A percentile compares a stretch with the other conserved stretches of the same genome.
These are phyloP conservation scores for Sungouiozyma intestinalis DNA, from an alignment of 805 yeast genomes.

Conservation along the genomic window DNA sequence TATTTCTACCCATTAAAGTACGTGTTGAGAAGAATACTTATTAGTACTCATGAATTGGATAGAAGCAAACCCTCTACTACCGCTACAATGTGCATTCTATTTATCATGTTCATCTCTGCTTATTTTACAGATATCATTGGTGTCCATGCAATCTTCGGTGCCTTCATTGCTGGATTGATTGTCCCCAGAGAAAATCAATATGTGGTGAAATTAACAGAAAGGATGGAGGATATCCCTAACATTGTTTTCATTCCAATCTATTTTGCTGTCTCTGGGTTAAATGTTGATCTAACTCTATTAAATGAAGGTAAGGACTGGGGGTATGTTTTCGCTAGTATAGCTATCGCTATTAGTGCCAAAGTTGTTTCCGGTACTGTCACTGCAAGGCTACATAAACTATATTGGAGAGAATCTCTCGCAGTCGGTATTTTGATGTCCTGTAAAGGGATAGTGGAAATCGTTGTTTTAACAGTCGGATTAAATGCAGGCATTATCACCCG, in stretches of 20 bases:
- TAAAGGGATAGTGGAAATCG: slow-evolving; percentile 81
- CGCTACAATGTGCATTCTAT: slow-evolving; percentile 44
- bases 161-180: slow-evolving; percentile 65
- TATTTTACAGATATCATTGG: slow-evolving; percentile 79
- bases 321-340: slow-evolving; percentile 56
- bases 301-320: slow-evolving; percentile 69
- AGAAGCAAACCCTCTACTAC: slow-evolving; percentile 54
- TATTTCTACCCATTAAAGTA: slow-evolving; percentile 48
- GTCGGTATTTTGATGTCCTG: slow-evolving; percentile 82
- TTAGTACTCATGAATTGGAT: slow-evolving; percentile 44
- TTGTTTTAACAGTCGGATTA: slow-evolving; percentile 64
- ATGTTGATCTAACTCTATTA: slow-evolving; percentile 54
- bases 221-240: slow-evolving; percentile 69
- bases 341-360: slow-evolving; percentile 59
- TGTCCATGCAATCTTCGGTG: slow-evolving; percentile 80
- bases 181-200: slow-evolving; percentile 70
- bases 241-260: slow-evolving; percentile 64
- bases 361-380: slow-evolving; percentile 56
- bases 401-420: slow-evolving; percentile 63
- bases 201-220: slow-evolving; percentile 57
- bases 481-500: slow-evolving; percentile 57
- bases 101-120: slow-evolving; percentile 53
- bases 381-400: slow-evolving; percentile 49
- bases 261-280: slow-evolving; percentile 71
- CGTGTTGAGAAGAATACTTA: slow-evolving; percentile 36